Evolutionary conservation across 2,329 filamentous ascomycete genomes (phyloP), one percentile per base, ranked within the genome.

Genomic region (Fusarium lateritium): DNA sequence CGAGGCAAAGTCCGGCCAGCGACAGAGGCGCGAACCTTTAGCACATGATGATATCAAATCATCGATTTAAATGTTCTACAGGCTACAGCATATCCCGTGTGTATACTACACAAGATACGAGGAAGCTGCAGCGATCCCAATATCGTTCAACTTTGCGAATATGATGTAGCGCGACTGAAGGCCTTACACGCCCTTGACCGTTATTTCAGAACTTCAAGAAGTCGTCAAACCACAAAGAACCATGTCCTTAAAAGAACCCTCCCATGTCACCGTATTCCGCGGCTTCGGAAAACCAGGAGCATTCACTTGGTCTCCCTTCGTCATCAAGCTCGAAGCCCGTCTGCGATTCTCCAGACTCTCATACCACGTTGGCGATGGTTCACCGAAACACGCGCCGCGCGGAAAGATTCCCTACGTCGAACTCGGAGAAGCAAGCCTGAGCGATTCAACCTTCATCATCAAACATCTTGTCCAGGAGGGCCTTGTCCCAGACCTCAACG

Each of bases 371-470:
- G 83, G 78, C 4, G 65, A 67, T 5, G 88, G 88, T 2, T 85
- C 84, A 0, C 74, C 81, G 0, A 72, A 67, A 40, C 74, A 77
- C 1, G 84, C 81, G 0, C 88, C 89, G 0, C 83, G 80, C 50
- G 86, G 87, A 40, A 91, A 91, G 76, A 84, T 91, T 11, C 88
- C 88, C 0, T 91, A 90, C 70, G 56, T 89, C 22, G 78, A 81
- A 31, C 61, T 82, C 36, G 53, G 70, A 67, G 31, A 63, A 2
- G 28, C 53, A n/a, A 58, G 56, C 11, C 61, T 90, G 1, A 79
- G 79, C 19, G 88, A 91, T 76, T 86, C 87, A 1, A 78, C 81
- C 0, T 78, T 90, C n/a, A 90, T 91, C 67, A 80, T 82, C 51
- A 78, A 81, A 36, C 64, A 76, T 1, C 74, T 91, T 6, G 47